Conservation (phyloP, 31 red algal species). For the Odonthalia washingtoniensis region DNA sequence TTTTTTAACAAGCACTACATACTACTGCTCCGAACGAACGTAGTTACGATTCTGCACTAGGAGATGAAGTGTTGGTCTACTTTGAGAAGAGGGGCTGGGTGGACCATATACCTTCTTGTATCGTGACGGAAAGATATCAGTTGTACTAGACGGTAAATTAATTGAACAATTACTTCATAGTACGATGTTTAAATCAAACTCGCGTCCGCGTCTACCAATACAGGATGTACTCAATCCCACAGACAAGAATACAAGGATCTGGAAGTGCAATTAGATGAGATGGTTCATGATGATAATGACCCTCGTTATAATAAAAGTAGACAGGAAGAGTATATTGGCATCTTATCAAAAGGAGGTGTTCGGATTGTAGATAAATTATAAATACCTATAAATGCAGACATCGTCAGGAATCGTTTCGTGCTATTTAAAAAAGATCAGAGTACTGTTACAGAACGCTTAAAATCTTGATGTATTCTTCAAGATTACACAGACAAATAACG, state of each 20-base stretch:
- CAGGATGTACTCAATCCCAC: slow-evolving; percentile 21
- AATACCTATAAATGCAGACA: slow-evolving; percentile 3
- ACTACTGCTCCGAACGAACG: background rate
- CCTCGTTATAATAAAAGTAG: background rate
- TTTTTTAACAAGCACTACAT: background rate
- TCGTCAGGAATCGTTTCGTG: background rate
- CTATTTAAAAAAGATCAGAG: slow-evolving; percentile 16
- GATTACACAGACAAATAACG: background rate
- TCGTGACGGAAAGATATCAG: background rate
- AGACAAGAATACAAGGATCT: background rate
- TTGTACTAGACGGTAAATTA: slow-evolving; percentile 11
- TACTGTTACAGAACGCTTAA: background rate
- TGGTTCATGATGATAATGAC: background rate
- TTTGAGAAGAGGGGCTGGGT: slow-evolving; percentile 22
- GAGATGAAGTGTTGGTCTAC: slow-evolving; percentile 37
- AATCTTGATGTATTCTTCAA: background rate
- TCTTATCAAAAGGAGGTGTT: slow-evolving; percentile 14
- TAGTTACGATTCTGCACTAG: background rate
- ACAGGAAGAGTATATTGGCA: slow-evolving; percentile 2
- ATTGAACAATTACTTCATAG: background rate
- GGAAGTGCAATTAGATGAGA: background rate
- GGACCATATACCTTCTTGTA: background rate
- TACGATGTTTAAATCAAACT: background rate
- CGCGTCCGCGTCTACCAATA: background rate
- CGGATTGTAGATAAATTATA: background rate